Conservation (phyloP, 176 grass and related monocot species). For the Cenchrus purpureus region DNA sequence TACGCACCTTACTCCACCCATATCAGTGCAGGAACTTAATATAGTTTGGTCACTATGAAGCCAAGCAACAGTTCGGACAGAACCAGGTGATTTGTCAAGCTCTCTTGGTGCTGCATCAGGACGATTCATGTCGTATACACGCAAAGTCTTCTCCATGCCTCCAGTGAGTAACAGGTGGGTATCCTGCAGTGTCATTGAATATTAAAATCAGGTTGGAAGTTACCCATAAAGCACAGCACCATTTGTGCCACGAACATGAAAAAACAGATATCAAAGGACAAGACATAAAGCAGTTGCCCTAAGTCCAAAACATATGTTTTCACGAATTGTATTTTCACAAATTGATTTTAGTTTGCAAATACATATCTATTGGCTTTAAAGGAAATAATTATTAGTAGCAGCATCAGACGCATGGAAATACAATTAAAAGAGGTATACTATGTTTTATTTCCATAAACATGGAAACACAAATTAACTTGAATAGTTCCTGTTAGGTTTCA, state of each 20-base stretch:
- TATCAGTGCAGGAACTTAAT: constrained; percentile 94
- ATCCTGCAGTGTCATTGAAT: constrained; percentile 51
- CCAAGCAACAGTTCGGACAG: constrained; percentile 86
- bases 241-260: not conserved
- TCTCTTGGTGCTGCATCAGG: constrained; percentile 93
- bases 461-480: too few species aligned
- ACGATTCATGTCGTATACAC: constrained; percentile 92
- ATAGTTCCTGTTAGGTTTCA: too few species aligned
- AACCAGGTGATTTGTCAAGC: constrained; percentile 92
- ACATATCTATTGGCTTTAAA: too few species aligned
- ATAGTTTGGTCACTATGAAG: constrained; percentile 94
- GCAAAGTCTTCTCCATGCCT: constrained; percentile 90
- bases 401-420: not conserved
- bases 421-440: not conserved
- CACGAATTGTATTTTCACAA: too few species aligned
- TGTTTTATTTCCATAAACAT: too few species aligned
- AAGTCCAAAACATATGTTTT: not conserved
- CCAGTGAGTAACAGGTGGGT: constrained; percentile 90
- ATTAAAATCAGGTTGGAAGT: constrained; percentile 25
- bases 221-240: not conserved
- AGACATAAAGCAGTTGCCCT: not conserved
- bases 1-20: constrained; percentile 90
- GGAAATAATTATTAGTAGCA: not conserved
- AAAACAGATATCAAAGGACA: not conserved
- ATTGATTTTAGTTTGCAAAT: not conserved